phyloP scores from a whole-genome alignment of 1,139 yeast species.

The Yamadazyma siamensis region DNA sequence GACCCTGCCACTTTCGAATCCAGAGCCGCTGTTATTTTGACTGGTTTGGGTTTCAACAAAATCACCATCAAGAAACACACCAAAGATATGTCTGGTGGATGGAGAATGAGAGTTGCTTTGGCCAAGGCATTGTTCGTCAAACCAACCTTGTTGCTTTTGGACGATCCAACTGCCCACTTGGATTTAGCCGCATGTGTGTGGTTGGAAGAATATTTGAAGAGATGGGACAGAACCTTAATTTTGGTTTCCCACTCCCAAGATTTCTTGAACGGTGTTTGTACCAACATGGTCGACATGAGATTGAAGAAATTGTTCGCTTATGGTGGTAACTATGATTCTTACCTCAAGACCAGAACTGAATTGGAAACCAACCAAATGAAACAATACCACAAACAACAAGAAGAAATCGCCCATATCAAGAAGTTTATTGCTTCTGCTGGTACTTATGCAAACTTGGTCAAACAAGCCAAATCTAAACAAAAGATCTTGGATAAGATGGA shows the following conservation, averaged over 20 bases:
- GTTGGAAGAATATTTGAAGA: constrained; percentile 96
- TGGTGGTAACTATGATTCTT: constrained; percentile 99
- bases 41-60: constrained; percentile 95
- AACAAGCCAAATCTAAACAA: constrained; percentile 98
- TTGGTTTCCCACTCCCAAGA: constrained; percentile 98
- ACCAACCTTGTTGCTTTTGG: constrained; percentile 81
- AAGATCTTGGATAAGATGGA: constrained; percentile 99
- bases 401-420: constrained; percentile 96
- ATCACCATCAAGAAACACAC: constrained; percentile 80
- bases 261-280: constrained; percentile 98
- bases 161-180: constrained; percentile 99
- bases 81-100: constrained; percentile 99
- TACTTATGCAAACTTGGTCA: constrained; percentile 98
- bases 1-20: constrained; percentile 96
- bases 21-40: constrained; percentile 91
- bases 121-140: constrained; percentile 86
- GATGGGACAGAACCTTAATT: constrained; percentile 89
- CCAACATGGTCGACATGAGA: constrained; percentile 98
- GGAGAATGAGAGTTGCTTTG: constrained; percentile 91
- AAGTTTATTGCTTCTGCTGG: constrained; percentile 99
- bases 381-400: constrained; percentile 95
- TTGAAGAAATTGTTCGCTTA: constrained; percentile 62
- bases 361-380: constrained; percentile 97
- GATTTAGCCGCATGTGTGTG: constrained; percentile 99
- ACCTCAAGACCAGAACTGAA: constrained; percentile 91